These are phyloP conservation scores for Fusarium citri DNA, from an alignment of 2,329 filamentous ascomycete genomes.

Conservation along the genomic window DNA sequence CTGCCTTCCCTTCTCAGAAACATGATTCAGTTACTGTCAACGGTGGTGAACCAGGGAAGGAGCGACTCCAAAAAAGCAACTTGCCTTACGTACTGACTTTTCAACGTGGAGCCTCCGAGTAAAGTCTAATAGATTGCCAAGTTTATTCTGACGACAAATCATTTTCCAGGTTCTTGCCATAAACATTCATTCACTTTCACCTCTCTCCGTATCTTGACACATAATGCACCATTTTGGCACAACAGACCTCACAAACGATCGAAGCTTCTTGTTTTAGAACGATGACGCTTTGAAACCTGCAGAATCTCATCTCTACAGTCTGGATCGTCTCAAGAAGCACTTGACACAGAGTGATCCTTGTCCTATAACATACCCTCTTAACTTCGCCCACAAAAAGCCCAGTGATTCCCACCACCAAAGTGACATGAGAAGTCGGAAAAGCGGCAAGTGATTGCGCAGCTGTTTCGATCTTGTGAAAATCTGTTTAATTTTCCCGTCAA, in stretches of 20 bases:
- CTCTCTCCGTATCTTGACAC: background rate
- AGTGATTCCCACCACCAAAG: conserved; percentile 2
- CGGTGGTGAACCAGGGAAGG: conserved; percentile 2
- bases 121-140: conserved; percentile 7
- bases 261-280: conserved; percentile 23
- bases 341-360: conserved; percentile 25
- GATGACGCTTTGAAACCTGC: conserved; percentile 26
- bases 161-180: background rate
- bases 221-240: background rate
- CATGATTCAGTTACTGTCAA: background rate
- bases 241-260: background rate
- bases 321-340: conserved; percentile 33
- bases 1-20: background rate
- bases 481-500: conserved; percentile 6
- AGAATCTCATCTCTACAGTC: conserved; percentile 24
- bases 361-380: background rate
- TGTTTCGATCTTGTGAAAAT: background rate
- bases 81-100: background rate
- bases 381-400: conserved; percentile 12
- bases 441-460: conserved; percentile 4
- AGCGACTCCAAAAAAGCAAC: conserved; percentile 1
- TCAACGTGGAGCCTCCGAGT: background rate
- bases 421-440: conserved; percentile 28
- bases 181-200: background rate
- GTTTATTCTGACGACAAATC: conserved; percentile 5